Evolutionary conservation across 2,329 filamentous ascomycete species (phyloP).

Genomic region (Fusarium palustre): DNA sequence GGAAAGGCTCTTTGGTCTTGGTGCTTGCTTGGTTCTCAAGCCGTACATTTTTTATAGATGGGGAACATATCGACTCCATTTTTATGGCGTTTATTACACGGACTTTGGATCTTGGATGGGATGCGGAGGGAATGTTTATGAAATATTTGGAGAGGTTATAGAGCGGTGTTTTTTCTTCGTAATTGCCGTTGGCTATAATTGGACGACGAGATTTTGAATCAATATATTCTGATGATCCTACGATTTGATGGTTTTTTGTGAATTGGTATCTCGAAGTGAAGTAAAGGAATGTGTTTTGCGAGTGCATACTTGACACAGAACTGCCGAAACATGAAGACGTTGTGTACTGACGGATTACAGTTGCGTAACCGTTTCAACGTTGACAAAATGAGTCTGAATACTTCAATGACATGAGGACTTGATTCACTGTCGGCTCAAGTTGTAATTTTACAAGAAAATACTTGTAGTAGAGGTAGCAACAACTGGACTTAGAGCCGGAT

Average conservation of each 20-base stretch:
- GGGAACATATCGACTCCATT: slow-evolving; percentile 41
- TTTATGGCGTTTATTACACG: slow-evolving; percentile 44
- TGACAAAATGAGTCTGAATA: background rate
- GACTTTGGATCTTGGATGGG: slow-evolving; percentile 33
- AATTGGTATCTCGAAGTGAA: too few species aligned
- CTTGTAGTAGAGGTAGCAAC: too few species aligned
- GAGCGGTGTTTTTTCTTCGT: slow-evolving; percentile 39
- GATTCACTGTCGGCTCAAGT: background rate
- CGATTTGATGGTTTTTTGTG: background rate
- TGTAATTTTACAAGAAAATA: background rate
- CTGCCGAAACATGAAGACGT: background rate
- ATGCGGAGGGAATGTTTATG: slow-evolving; percentile 36
- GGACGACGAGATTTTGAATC: slow-evolving; percentile 41
- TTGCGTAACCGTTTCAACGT: background rate
- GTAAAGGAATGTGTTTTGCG: background rate
- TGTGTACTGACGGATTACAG: background rate
- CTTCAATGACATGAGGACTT: background rate
- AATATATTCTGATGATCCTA: slow-evolving; percentile 12
- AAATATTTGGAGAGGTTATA: slow-evolving; percentile 32
- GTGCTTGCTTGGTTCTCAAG: slow-evolving; percentile 24
- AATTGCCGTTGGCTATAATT: slow-evolving; percentile 28
- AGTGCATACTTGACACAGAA: background rate
- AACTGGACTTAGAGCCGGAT: background rate
- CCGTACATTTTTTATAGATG: slow-evolving; percentile 48
- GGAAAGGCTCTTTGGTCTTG: slow-evolving; percentile 14